Evolutionary conservation across 139 green algal species (phyloP), one percentile per base, ranked within the genome.

Genomic region (Picochlorum sp.): DNA sequence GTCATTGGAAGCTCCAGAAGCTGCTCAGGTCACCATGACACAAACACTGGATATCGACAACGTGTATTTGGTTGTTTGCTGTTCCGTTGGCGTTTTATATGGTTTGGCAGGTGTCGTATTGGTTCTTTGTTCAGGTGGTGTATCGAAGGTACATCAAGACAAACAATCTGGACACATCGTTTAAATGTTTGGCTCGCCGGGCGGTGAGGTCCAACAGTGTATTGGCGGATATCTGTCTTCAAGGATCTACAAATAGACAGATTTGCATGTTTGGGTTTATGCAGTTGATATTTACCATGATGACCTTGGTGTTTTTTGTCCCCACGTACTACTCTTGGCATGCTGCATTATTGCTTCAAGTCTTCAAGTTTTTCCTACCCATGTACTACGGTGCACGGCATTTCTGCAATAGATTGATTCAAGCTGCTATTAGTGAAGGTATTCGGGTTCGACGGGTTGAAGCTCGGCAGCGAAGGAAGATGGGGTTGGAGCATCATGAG

Each of bases 31-130:
- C 1, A 26, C 47, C n/a, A 26, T 54, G 47, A 54, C 47, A n/a
- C 47, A 54, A 54, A 4, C 16, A 20, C n/a, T 54, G 47, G 47
- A 21, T 54, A 20, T 54, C 47, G 11, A 54, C 47, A 3, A 54
- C 47, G 7, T 54, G 16, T 38, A 16, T 71, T 52, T 90, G 76
- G 79, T 61, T 75, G 24, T 41, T 82, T 21, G 66, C 28, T 1
- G 74, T 65, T 4, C 82, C 83, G 0, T 45, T 88, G 23, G 45
- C 59, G 3, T 86, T 85, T 75, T 89, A 90, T 51, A 30, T 63
- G 3, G 59, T 57, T 2, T 89, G 83, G 83, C 82, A 90, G 64
- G 41, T 83, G 5, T 4, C 62, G 9, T 89, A 89, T 55, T 90
- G 64, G 15, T 10, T 90, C 20, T 24, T 84, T 6, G 79, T 89